phyloP scores from a whole-genome alignment of 2,329 filamentous ascomycete species.

The Fusarium sp. region DNA sequence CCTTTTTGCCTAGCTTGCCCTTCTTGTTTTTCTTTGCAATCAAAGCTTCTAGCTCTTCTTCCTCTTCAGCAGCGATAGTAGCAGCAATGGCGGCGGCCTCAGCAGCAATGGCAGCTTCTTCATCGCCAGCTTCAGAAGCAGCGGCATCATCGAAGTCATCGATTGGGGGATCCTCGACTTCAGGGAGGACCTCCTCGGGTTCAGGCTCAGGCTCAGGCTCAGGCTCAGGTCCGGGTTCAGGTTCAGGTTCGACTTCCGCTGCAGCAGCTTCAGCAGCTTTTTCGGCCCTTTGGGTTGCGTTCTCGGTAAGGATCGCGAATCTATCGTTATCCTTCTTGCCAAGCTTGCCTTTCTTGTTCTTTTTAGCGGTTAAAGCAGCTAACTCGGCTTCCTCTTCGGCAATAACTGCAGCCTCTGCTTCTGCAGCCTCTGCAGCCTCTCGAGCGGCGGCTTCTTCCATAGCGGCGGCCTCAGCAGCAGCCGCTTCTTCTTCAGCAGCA shows the following conservation, averaged over 20 bases:
- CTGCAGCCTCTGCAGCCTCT: conserved; percentile 37
- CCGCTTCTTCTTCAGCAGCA: conserved; percentile 31
- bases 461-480: conserved; percentile 26
- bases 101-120: conserved; percentile 48
- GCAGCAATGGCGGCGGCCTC: conserved; percentile 40
- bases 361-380: conserved; percentile 51
- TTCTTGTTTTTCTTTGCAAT: conserved; percentile 37
- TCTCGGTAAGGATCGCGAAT: conserved; percentile 41
- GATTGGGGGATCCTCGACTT: conserved; percentile 2
- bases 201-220: conserved; percentile 40
- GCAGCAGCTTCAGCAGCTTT: conserved; percentile 28
- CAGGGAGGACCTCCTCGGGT: conserved; percentile 41
- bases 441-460: conserved; percentile 23
- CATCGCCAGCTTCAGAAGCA: conserved; percentile 20
- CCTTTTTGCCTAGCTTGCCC: conserved; percentile 42
- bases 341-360: conserved; percentile 49
- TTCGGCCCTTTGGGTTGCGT: conserved; percentile 35
- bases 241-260: conserved; percentile 14
- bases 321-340: conserved; percentile 49
- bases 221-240: conserved; percentile 39
- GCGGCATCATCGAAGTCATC: conserved; percentile 37
- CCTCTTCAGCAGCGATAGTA: conserved; percentile 34
- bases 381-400: conserved; percentile 45
- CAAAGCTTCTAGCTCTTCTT: conserved; percentile 38
- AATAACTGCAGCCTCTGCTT: conserved; percentile 34